Percentiles rank a stretch among this genome's conserved stretches.
phyloP scores from a whole-genome alignment of 768 basidiomycete genomes.

The Podaxis carcinomalis region DNA sequence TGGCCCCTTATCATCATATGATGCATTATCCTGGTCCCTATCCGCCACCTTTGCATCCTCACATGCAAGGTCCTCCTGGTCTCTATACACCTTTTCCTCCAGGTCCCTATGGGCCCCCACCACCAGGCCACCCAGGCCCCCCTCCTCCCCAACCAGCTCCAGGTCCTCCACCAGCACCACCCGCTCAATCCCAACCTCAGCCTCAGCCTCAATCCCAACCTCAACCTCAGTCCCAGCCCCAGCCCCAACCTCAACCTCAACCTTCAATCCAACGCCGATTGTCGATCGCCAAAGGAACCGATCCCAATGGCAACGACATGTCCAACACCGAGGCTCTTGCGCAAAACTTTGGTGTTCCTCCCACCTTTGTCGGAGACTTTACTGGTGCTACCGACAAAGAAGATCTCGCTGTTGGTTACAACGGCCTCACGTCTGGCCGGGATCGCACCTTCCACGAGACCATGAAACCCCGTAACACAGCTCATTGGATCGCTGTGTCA shows the following conservation, averaged over 20 bases:
- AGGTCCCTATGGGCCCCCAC: constrained; percentile 36
- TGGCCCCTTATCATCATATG: constrained; percentile 34
- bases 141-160: constrained; percentile 20
- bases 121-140: constrained; percentile 21
- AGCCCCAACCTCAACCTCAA: neutral
- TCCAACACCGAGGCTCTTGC: constrained; percentile 71
- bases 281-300: constrained; percentile 55
- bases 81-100: constrained; percentile 58
- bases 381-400: constrained; percentile 51
- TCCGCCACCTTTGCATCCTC: constrained; percentile 21
- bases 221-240: neutral
- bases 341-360: constrained; percentile 74
- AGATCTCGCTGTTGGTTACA: constrained; percentile 75
- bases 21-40: constrained; percentile 24
- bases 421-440: constrained; percentile 64
- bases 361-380: constrained; percentile 64
- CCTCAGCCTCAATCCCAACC: neutral
- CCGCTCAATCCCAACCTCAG: neutral
- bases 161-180: constrained; percentile 13
- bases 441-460: constrained; percentile 54
- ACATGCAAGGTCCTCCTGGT: constrained; percentile 34
- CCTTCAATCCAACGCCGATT: constrained; percentile 2
- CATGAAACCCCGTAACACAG: constrained; percentile 52
- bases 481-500: constrained; percentile 56
- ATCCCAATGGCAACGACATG: constrained; percentile 78